A percentile compares a stretch with the other conserved stretches of the same genome.
These are phyloP conservation scores for Bullera alba DNA, from an alignment of 768 basidiomycete species.

Conservation along the genomic window DNA sequence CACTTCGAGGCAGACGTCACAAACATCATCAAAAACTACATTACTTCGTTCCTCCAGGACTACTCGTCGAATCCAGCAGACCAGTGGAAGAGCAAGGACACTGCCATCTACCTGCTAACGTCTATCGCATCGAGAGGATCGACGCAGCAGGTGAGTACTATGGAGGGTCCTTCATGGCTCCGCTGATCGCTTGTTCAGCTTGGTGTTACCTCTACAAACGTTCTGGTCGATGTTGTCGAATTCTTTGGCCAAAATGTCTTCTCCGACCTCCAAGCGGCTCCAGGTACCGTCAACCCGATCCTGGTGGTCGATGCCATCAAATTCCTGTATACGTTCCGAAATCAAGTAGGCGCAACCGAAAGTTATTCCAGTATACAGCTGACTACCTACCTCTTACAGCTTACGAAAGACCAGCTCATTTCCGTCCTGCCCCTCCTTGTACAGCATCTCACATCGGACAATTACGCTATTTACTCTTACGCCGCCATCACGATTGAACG, in stretches of 20 bases:
- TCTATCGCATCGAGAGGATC: slow-evolving; percentile 85
- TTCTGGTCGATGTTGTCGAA: slow-evolving; percentile 83
- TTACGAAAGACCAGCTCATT: slow-evolving; percentile 87
- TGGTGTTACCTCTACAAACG: slow-evolving; percentile 88
- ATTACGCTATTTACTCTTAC: slow-evolving; percentile 91
- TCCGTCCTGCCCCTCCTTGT: slow-evolving; percentile 82
- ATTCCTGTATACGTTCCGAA: slow-evolving; percentile 90
- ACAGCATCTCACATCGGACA: slow-evolving; percentile 69
- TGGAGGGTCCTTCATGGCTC: background rate
- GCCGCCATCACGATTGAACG: slow-evolving; percentile 98
- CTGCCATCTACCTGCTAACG: slow-evolving; percentile 85
- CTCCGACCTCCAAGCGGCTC: slow-evolving; percentile 68
- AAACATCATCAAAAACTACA: slow-evolving; percentile 76
- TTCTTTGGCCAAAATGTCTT: slow-evolving; percentile 92
- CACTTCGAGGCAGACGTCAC: slow-evolving; percentile 76
- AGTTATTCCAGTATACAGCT: too few species aligned
- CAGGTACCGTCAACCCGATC: slow-evolving; percentile 71
- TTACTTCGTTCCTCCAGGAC: slow-evolving; percentile 62
- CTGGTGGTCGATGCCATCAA: slow-evolving; percentile 94
- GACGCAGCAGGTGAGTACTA: slow-evolving; percentile 63
- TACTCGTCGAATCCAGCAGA: slow-evolving; percentile 54
- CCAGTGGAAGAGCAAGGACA: slow-evolving; percentile 90
- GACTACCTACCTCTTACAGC: slow-evolving; percentile 51
- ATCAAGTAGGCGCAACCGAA: too few species aligned
- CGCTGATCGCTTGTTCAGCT: slow-evolving; percentile 54